These are phyloP conservation scores for Tolypocladium nubicola DNA, from an alignment of 2,329 filamentous ascomycete species.

Conservation along the genomic window DNA sequence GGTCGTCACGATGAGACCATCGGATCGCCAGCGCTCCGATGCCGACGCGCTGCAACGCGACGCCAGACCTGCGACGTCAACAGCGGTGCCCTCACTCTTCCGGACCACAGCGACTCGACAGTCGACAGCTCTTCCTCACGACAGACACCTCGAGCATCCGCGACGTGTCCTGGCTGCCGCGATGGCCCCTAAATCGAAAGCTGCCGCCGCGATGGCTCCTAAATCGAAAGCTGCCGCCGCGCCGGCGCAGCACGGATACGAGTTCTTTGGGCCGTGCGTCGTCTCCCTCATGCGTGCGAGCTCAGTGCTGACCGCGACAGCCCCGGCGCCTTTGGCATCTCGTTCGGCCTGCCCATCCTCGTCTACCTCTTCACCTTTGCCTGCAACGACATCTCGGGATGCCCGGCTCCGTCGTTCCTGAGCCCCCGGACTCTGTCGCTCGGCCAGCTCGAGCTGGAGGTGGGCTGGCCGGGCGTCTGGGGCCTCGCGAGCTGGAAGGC, in stretches of 20 bases:
- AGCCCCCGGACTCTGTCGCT: constrained; percentile 61
- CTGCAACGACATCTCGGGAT: constrained; percentile 89
- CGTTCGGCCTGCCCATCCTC: constrained; percentile 68
- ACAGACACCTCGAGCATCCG: background rate
- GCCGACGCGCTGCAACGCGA: no score
- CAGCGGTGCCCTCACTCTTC: background rate
- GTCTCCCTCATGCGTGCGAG: background rate
- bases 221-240: constrained; percentile 16
- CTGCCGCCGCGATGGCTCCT: no score
- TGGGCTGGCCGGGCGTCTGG: constrained; percentile 64
- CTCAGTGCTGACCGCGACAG: constrained; percentile 29
- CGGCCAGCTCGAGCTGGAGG: constrained; percentile 64
- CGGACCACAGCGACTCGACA: background rate
- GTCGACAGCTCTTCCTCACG: no score
- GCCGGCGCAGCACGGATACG: constrained; percentile 31
- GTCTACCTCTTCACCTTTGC: constrained; percentile 72
- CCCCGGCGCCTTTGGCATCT: constrained; percentile 65
- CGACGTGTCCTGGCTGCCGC: background rate
- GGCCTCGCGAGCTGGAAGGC: constrained; percentile 62
- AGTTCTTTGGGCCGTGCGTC: constrained; percentile 41
- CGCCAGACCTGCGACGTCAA: background rate
- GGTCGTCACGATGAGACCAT: constrained; percentile 13
- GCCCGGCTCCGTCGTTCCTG: constrained; percentile 74
- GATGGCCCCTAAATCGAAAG: no score
- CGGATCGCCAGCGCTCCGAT: constrained; percentile 14